A percentile compares a stretch with the other conserved stretches of the same genome.
These are phyloP conservation scores for Kwoniella mangroviensis DNA, from an alignment of 768 basidiomycete species.

Conservation along the genomic window DNA sequence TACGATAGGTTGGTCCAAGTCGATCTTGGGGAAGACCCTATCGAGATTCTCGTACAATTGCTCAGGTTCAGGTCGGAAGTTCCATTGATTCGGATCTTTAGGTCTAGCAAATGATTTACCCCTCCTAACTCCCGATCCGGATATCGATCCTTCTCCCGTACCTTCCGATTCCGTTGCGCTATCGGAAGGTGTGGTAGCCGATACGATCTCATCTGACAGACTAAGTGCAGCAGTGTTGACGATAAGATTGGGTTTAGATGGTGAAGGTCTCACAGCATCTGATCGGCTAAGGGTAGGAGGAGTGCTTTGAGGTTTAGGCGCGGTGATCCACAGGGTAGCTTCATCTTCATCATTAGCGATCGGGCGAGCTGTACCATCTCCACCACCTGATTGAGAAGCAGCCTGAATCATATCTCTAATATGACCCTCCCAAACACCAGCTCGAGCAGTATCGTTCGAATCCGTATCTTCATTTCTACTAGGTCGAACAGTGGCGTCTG, in stretches of 20 bases:
- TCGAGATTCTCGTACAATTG: slow-evolving; percentile 91
- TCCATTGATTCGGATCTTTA: slow-evolving; percentile 74
- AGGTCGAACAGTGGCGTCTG: slow-evolving; percentile 39
- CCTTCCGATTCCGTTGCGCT: slow-evolving; percentile 45
- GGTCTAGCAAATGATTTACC: slow-evolving; percentile 68
- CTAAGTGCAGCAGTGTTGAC: slow-evolving; percentile 33
- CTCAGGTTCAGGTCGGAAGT: slow-evolving; percentile 86
- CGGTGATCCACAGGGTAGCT: slow-evolving; percentile 53
- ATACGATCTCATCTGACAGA: not conserved
- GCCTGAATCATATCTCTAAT: slow-evolving; percentile 40
- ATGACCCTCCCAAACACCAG: slow-evolving; percentile 42
- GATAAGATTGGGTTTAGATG: slow-evolving; percentile 36
- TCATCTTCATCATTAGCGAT: slow-evolving; percentile 45
- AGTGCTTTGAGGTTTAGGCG: slow-evolving; percentile 22
- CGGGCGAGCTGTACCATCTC: slow-evolving; percentile 5
- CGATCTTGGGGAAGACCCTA: slow-evolving; percentile 93
- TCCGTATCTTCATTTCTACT: slow-evolving; percentile 43
- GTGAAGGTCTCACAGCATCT: slow-evolving; percentile 36
- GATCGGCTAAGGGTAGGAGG: slow-evolving; percentile 17
- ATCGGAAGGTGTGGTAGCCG: slow-evolving; percentile 38
- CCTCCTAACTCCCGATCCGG: slow-evolving; percentile 33
- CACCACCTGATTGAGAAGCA: slow-evolving; percentile 18
- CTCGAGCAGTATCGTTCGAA: slow-evolving; percentile 50
- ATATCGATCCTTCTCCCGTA: slow-evolving; percentile 24
- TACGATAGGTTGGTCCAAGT: slow-evolving; percentile 93